These are phyloP conservation scores for Suillus occidentalis DNA, from an alignment of 768 basidiomycete genomes.

Conservation along the genomic window DNA sequence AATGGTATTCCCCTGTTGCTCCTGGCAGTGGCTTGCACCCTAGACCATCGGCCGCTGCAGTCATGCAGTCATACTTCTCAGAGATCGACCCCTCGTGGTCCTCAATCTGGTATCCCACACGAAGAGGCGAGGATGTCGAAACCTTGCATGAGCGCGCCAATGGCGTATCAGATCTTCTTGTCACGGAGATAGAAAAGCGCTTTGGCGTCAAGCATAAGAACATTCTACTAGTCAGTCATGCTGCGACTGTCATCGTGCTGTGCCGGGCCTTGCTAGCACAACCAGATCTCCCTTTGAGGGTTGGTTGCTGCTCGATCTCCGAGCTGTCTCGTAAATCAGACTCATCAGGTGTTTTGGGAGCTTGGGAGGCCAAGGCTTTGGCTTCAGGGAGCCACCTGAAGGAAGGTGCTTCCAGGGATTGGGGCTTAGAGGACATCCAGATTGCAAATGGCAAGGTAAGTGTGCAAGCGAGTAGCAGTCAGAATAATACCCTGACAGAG, in stretches of 20 bases:
- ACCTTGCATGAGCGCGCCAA: constrained; percentile 61
- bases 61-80: constrained; percentile 55
- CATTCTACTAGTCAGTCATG: constrained; percentile 70
- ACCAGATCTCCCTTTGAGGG: constrained; percentile 50
- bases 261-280: constrained; percentile 58
- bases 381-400: constrained; percentile 60
- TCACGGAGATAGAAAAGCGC: constrained; percentile 48
- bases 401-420: constrained; percentile 62
- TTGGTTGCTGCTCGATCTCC: constrained; percentile 77
- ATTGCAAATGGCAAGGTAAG: constrained; percentile 61
- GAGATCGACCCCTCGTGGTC: constrained; percentile 58
- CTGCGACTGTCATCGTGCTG: constrained; percentile 71
- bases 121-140: constrained; percentile 68
- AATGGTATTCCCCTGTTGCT: constrained; percentile 77
- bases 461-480: constrained; percentile 1
- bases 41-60: constrained; percentile 58
- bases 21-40: constrained; percentile 75
- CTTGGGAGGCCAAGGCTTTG: constrained; percentile 47
- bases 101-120: constrained; percentile 67
- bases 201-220: constrained; percentile 45
- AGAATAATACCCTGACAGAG: constrained; percentile 6
- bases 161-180: constrained; percentile 50
- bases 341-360: constrained; percentile 33
- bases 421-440: constrained; percentile 79
- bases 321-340: constrained; percentile 44